Evolutionary conservation across 441 rosid species (phyloP).

Genomic region (Erodium trifolium): DNA sequence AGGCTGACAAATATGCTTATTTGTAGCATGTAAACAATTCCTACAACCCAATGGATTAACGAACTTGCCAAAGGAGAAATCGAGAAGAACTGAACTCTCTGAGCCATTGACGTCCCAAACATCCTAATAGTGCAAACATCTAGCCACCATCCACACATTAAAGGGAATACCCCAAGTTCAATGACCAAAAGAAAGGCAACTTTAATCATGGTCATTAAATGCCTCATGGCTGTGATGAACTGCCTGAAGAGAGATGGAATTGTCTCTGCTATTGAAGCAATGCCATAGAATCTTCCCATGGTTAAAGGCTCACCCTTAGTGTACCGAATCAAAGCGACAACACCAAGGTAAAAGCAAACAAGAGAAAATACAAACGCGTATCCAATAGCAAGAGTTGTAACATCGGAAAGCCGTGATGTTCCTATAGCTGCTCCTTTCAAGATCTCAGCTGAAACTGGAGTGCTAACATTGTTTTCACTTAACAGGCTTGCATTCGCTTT

Average conservation of each 20-base stretch:
- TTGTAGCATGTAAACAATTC: conserved; percentile 94
- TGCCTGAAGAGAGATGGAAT: conserved; percentile 90
- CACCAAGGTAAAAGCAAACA: conserved; percentile 71
- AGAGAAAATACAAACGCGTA: conserved; percentile 66
- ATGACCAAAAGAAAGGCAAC: conserved; percentile 95
- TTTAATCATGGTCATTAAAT: conserved; percentile 97
- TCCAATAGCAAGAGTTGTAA: conserved; percentile 88
- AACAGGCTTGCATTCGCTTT: conserved; percentile 58
- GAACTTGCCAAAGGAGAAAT: conserved; percentile 92
- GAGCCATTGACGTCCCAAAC: conserved; percentile 93
- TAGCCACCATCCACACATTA: conserved; percentile 99
- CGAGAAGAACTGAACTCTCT: conserved; percentile 73
- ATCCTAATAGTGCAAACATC: conserved; percentile 91
- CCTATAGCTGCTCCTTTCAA: conserved; percentile 54
- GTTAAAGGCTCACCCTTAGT: conserved; percentile 92
- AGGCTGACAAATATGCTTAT: conserved; percentile 98
- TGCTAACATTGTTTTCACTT: conserved; percentile 45
- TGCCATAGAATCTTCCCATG: conserved; percentile 73
- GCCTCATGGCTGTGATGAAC: conserved; percentile 92
- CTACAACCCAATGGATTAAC: conserved; percentile 96
- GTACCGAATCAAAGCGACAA: conserved; percentile 76
- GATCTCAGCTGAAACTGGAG: conserved; percentile 47
- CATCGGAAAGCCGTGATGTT: conserved; percentile 81
- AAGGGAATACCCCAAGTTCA: conserved; percentile 97
- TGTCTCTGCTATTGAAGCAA: conserved; percentile 74